phyloP scores from a whole-genome alignment of 345 rosid genomes.

The Sisymbrium altissimum region DNA sequence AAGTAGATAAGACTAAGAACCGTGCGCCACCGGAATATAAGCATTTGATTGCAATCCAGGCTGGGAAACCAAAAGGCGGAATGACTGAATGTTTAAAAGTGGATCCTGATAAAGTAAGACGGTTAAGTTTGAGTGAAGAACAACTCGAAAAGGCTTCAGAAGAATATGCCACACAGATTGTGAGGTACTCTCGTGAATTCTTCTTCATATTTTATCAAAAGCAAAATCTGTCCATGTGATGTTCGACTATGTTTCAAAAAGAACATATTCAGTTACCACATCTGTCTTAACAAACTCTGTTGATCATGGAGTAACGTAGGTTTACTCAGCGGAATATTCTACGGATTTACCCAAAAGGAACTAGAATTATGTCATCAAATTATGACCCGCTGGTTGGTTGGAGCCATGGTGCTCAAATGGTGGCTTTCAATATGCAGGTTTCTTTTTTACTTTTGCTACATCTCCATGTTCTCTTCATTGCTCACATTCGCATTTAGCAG shows the following conservation, averaged over 20 bases:
- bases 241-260: not conserved
- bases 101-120: not conserved
- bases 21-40: conserved; percentile 26
- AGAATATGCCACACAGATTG: not conserved
- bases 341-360: not conserved
- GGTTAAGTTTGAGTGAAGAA: not conserved
- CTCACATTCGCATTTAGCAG: not conserved
- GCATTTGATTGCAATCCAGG: not conserved
- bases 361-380: not conserved
- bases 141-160: not conserved
- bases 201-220: not conserved
- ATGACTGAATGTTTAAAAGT: not conserved
- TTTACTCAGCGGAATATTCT: not conserved
- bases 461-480: not conserved
- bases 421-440: not conserved
- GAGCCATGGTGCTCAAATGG: conserved; percentile 6
- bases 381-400: not conserved
- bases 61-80: not conserved
- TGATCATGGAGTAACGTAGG: not conserved
- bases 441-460: not conserved
- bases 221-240: not conserved
- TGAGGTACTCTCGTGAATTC: not conserved
- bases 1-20: conserved; percentile 32
- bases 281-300: not conserved
- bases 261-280: not conserved